Evolutionary conservation across 306 rosid genomes (phyloP).

Genomic region (Rosa chinensis): DNA sequence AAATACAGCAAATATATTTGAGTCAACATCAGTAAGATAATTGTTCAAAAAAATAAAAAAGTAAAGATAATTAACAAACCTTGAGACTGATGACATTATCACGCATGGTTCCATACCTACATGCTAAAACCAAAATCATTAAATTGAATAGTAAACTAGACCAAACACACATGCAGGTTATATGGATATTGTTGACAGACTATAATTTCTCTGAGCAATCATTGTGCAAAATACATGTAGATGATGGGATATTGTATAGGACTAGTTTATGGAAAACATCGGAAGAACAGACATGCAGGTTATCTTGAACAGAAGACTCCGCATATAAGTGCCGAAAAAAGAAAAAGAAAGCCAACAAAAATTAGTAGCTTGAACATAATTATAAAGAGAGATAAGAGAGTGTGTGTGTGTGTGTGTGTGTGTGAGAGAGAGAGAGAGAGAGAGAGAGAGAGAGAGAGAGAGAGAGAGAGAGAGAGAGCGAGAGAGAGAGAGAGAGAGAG

Average conservation of each 20-base stretch:
- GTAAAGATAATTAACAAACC: constrained; percentile 35
- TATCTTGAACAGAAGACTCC: background rate
- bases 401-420: no score
- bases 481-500: background rate
- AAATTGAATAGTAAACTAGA: constrained; percentile 31
- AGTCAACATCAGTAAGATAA: background rate
- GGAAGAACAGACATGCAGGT: background rate
- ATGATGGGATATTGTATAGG: background rate
- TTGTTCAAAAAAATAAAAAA: no score
- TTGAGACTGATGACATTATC: constrained; percentile 88
- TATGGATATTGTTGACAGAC: background rate
- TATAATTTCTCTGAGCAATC: background rate
- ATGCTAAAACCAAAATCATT: constrained; percentile 44
- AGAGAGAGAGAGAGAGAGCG: background rate
- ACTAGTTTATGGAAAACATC: background rate
- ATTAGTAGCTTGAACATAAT: background rate
- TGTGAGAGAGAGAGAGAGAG: background rate
- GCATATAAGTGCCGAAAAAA: background rate
- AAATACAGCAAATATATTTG: constrained; percentile 26
- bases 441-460: background rate
- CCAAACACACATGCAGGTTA: background rate
- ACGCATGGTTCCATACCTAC: constrained; percentile 99
- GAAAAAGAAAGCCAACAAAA: background rate
- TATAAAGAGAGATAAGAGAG: background rate
- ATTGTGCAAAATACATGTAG: background rate